Evolutionary conservation across 192 early-diverging fungal genomes (phyloP), one percentile per base, ranked within the genome.

Genomic region (Jimgerdemannia lactiflua): DNA sequence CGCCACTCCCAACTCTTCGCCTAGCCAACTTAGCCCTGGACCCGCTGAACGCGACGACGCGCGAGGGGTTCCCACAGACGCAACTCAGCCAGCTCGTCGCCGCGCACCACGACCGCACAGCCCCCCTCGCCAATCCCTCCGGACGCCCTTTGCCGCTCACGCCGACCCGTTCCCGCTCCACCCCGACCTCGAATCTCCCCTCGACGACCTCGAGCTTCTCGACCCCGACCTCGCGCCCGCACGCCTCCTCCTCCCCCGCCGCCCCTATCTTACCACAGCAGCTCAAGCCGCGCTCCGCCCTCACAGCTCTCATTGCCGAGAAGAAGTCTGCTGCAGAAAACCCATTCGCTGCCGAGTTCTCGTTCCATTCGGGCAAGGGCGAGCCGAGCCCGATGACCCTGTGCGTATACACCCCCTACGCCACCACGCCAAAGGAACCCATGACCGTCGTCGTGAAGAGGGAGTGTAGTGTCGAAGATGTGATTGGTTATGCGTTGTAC

Each of bases 401-500:
- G 39, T 89, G 87, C 73, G 84, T 95, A 4, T 93, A 89, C 82
- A 68, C 94, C 40, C 87, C 93, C 2, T 77, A 80, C 72, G 79
- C 84, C 19, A 80, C 75, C 14, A 76, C 78, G 3, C 85, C 85
- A 8, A 74, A 69, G 14, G 79, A 79, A 14, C 88, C 91, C 6
- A 77, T 96, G 63, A 80, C 82, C 4, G 82, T 99, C 11, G 84
- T 87, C 3, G 92, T 98, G 17, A 92, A 91, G 43, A 83, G 88
- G 3, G 90, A 92, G 43, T 95, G 95, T 14, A 91, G 88, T 20
- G 95, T 98, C 3, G 95, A 98, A 74, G 95, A 99, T 67, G 92
- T 94, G 3, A 98, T 99, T 80, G 98, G 98, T 4, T 97, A 93
- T 74, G 88, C 91, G 4, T 86, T 99, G 11, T 95, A 93, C 78